Base-by-base conservation (phyloP, 306 rosid genomes). In the Fagus sylvatica region DNA sequence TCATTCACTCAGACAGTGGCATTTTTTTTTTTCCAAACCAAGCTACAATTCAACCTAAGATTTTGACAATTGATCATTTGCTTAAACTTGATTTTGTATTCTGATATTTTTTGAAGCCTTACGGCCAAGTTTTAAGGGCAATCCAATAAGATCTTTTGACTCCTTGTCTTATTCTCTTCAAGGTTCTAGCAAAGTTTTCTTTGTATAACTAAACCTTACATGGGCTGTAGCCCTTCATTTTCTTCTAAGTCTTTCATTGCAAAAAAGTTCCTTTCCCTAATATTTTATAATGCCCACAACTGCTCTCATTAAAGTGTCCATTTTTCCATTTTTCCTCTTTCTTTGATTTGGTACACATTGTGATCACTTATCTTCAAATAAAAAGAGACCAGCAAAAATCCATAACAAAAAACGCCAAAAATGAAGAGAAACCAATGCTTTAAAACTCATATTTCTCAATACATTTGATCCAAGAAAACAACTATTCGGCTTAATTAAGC, bases 161-260 rank as follows among this genome's bases (percentile, higher is more conserved):
- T 37, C 33, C 53, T 13, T 70, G 19, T 36, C 71, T 4, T 61
- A 68, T 36, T 11, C 33, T 11, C 3, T 12, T 11, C 40, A 61
- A 61, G 67, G 37, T 12, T 61, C 40, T 33, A 36, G 75, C 30
- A 57, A 71, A 43, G 60, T 33, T 57, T 51, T 7, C n/a, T 1
- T 46, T 46, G 34, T 28, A 59, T 10, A 61, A 30, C n/a, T 61
- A 16, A 61, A 61, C 40, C 28, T 28, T 69, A 22, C 3, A 32
- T 11, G n/a, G 37, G 40, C 41, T 17, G 8, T 32, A 48, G 15
- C 39, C 57, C 71, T 59, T 64, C 57, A 30, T 76, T 76, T 46
- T 71, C 80, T 33, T 77, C 65, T 7, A 51, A 75, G 4, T 49
- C 79, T n/a, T 72, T 55, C 33, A 16, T 12, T 48, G 5, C 6